These are phyloP conservation scores for Coniochaeta sp. DNA, from an alignment of 2,329 filamentous ascomycete species.

Conservation along the genomic window DNA sequence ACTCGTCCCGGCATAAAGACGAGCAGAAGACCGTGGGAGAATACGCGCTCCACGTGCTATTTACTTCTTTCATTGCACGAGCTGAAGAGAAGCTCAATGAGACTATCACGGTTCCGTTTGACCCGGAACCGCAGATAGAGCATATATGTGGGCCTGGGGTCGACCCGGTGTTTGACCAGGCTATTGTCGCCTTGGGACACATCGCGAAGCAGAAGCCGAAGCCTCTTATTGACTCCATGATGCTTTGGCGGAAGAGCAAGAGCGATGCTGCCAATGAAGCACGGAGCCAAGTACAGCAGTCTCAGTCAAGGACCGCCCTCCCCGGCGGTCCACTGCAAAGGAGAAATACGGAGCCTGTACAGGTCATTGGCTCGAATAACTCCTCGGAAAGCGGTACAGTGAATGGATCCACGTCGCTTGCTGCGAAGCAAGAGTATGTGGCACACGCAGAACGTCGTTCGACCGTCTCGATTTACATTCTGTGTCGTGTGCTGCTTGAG, in stretches of 20 bases:
- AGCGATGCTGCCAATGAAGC: slow-evolving; percentile 78
- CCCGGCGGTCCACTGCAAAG: slow-evolving; percentile 47
- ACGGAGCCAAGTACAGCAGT: slow-evolving; percentile 48
- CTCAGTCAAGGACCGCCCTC: slow-evolving; percentile 24
- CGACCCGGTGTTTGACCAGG: slow-evolving; percentile 85
- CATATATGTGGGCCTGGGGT: slow-evolving; percentile 83
- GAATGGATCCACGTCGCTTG: slow-evolving; percentile 30
- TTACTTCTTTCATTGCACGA: slow-evolving; percentile 93
- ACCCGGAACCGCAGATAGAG: slow-evolving; percentile 79
- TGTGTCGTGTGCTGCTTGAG: slow-evolving; percentile 88
- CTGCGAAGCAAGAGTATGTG: slow-evolving; percentile 60
- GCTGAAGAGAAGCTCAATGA: slow-evolving; percentile 95
- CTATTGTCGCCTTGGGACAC: slow-evolving; percentile 87
- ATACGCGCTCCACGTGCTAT: slow-evolving; percentile 92
- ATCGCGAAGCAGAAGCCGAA: slow-evolving; percentile 93
- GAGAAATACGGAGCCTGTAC: slow-evolving; percentile 67
- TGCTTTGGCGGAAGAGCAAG: slow-evolving; percentile 96
- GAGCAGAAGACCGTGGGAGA: slow-evolving; percentile 94
- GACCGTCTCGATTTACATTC: slow-evolving; percentile 89
- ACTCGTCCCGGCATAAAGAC: slow-evolving; percentile 63
- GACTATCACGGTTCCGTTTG: slow-evolving; percentile 72
- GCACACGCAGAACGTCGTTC: slow-evolving; percentile 80
- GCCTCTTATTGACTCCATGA: slow-evolving; percentile 91
- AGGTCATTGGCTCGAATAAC: slow-evolving; percentile 26
- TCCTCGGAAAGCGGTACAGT: slow-evolving; percentile 20